Evolutionary conservation across 805 yeast genomes (phyloP).

Genomic region (Kuraishia capsulata): DNA sequence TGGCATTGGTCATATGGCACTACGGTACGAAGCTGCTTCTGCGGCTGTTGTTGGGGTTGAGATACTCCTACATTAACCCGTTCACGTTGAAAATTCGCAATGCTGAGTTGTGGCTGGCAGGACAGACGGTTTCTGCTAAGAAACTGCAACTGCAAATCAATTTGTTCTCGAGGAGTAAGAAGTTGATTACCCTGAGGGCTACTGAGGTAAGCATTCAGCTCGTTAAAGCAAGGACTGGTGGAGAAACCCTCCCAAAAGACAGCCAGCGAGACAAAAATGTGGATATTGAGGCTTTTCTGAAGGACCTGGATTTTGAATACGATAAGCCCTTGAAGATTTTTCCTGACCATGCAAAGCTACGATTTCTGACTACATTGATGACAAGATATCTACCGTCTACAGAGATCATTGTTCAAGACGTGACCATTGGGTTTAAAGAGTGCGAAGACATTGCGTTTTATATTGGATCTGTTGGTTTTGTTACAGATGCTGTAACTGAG

Average conservation of each 20-base stretch:
- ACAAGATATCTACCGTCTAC: not conserved
- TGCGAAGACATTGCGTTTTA: not conserved
- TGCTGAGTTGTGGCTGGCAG: not conserved
- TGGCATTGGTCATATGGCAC: not conserved
- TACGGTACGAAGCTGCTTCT: not conserved
- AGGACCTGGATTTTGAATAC: not conserved
- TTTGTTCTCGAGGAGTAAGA: not conserved
- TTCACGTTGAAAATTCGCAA: not conserved
- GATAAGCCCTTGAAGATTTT: not conserved
- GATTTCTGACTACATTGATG: not conserved
- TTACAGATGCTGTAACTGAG: not conserved
- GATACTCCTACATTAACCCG: not conserved
- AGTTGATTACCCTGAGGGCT: not conserved
- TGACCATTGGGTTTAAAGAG: not conserved
- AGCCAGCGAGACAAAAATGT: not conserved
- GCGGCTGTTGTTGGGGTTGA: not conserved
- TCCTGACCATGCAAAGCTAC: not conserved
- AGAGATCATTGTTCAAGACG: not conserved
- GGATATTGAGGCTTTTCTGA: not conserved
- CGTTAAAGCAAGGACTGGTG: not conserved
- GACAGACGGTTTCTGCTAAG: not conserved
- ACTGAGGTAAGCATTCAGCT: not conserved
- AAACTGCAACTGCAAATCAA: not conserved
- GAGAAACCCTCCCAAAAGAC: not conserved
- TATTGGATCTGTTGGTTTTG: not conserved